These are phyloP conservation scores for Biancaea sappan DNA, from an alignment of 306 rosid genomes.

Conservation along the genomic window DNA sequence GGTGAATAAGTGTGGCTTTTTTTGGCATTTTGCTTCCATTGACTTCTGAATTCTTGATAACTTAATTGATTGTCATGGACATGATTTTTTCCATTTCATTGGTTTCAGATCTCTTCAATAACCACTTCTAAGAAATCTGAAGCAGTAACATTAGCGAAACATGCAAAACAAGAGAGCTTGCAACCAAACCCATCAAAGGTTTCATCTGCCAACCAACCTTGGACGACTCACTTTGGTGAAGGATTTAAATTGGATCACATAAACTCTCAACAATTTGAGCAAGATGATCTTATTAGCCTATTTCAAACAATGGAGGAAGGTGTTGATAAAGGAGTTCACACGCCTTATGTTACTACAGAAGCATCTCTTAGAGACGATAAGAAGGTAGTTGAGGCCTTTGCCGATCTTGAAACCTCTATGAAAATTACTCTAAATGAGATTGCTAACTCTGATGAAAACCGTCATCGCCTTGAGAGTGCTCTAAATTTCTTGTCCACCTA, in stretches of 20 bases:
- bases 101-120: neutral
- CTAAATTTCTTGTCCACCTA: neutral
- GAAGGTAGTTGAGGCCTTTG: neutral
- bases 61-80: neutral
- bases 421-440: neutral
- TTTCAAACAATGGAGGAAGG: neutral
- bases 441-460: neutral
- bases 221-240: neutral
- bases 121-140: neutral
- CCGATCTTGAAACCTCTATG: neutral
- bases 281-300: constrained; percentile 14
- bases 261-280: neutral
- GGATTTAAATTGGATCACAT: neutral
- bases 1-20: neutral
- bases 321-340: neutral
- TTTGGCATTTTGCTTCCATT: neutral
- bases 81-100: neutral
- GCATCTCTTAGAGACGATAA: neutral
- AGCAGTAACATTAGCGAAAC: neutral
- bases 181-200: neutral
- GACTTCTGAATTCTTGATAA: neutral
- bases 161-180: neutral
- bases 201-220: neutral
- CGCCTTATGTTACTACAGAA: neutral
- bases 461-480: neutral